Percentiles rank a stretch among this genome's conserved stretches.
Evolutionary conservation across 2,329 filamentous ascomycete genomes (phyloP).

Genomic region (Alternaria postmessia): DNA sequence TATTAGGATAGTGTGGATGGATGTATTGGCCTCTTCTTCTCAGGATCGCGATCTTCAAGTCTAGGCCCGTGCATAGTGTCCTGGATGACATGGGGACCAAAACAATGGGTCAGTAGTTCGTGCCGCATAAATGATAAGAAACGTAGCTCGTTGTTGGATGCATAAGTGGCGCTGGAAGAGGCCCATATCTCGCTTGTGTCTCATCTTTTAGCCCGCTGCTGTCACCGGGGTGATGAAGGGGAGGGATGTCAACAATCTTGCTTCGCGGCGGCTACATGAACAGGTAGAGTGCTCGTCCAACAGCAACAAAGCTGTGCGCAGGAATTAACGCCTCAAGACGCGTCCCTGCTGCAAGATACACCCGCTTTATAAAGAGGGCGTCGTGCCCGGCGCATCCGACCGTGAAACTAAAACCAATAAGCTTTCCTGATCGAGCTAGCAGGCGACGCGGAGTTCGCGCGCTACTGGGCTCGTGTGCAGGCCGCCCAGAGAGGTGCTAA

Average conservation of each 20-base stretch:
- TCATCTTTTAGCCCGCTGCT: conserved; percentile 12
- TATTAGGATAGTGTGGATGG: not conserved
- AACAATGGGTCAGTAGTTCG: conserved; percentile 6
- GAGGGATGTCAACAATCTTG: not conserved
- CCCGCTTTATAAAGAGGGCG: conserved; percentile 3
- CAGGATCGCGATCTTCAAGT: conserved; percentile 7
- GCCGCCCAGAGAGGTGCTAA: conserved; percentile 20
- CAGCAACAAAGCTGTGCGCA: not conserved
- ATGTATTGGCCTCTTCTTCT: conserved; percentile 9
- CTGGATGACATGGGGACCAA: not conserved
- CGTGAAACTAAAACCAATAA: conserved; percentile 23
- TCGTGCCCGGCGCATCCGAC: conserved; percentile 13
- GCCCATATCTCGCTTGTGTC: conserved; percentile 17
- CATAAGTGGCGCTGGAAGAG: conserved; percentile 15
- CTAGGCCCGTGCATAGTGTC: conserved; percentile 2
- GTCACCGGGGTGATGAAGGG: conserved; percentile 11
- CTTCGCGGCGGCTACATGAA: not conserved
- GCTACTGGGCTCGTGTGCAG: not conserved
- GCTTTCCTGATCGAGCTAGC: conserved; percentile 28
- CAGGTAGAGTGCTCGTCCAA: not conserved
- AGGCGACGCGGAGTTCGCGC: conserved; percentile 31
- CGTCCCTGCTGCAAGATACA: conserved; percentile 9
- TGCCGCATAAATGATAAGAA: conserved; percentile 10
- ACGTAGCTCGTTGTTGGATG: conserved; percentile 4
- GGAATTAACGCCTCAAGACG: conserved; percentile 1